Evolutionary conservation across 2,329 filamentous ascomycete species (phyloP), one percentile per base, ranked within the genome.

Genomic region (Simplicillium aogashimaense): DNA sequence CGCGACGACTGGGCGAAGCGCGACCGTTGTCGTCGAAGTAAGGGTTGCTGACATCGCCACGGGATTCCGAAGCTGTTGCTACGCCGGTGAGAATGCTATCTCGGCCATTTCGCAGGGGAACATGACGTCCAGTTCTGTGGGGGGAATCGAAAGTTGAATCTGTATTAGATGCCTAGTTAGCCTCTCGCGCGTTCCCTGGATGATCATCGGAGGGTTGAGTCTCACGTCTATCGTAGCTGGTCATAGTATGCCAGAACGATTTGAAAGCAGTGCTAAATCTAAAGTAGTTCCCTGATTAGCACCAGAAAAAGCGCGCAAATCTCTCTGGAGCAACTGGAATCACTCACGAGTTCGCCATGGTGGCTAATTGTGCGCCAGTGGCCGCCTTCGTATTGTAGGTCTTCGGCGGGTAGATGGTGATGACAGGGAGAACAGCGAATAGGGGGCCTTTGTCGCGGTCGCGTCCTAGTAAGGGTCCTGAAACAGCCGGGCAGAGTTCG

Each of bases 221-320:
- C 77, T 57, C 65, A 82, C 78, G 78, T 64, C 78, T 66, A 60
- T 82, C 78, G 67, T 82, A 70, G 52, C 77, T 82, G 63, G 78
- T 82, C 76, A 82, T 92, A 52, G 84, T 79, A 72, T 97, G 92
- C 92, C 92, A 98, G 68, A 98, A 90, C 46, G 84, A 85, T 65
- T 84, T 84, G 65, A 92, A 84, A 64, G 83, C 78, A 53, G 74
- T 74, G 53, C 78, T 74, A 56, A 90, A 63, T 55, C 82, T 82
- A 50, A 14, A 20, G 35, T 7, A 29, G 35, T 43, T 25, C 2
- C 28, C 15, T 11, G 7, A 45, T 56, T 39, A 58, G 47, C 39
- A 42, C 45, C 33, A 15, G 16, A 28, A 29, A 38, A n/a, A 25
- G 29, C 38, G 25, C 40, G 38, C 38, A 30, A 13, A 12, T n/a